phyloP scores from a whole-genome alignment of 1,284 basidiomycete genomes.

The Heliocybe sulcata region DNA sequence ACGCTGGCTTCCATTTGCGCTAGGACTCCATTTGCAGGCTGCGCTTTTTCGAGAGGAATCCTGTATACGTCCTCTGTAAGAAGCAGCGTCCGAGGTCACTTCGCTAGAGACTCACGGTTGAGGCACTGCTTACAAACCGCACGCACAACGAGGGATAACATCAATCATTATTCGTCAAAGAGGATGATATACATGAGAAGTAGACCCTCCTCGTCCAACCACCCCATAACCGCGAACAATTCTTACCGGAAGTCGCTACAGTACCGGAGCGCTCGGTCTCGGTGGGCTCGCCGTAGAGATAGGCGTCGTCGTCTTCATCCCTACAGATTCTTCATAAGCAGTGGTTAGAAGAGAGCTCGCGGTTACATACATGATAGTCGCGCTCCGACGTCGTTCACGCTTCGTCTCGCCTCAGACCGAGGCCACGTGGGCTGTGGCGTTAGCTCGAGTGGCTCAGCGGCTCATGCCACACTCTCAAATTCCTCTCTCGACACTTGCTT shows the following conservation, averaged over 20 bases:
- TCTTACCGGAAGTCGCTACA: constrained; percentile 36
- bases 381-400: too few species aligned
- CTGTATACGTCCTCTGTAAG: constrained; percentile 25
- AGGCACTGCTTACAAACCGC: constrained; percentile 34
- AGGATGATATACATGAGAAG: constrained; percentile 3
- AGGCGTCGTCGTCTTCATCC: constrained; percentile 75
- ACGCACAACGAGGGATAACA: constrained; percentile 17
- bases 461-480: too few species aligned
- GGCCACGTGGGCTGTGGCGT: too few species aligned
- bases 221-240: not conserved
- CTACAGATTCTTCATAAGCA: constrained; percentile 12
- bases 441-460: too few species aligned
- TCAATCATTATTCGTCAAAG: not conserved
- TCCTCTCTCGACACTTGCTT: too few species aligned
- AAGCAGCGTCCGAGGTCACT: not conserved
- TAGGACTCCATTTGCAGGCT: constrained; percentile 37
- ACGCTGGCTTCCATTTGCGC: constrained; percentile 31
- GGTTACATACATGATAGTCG: not conserved
- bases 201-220: constrained; percentile 9
- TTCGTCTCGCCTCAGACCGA: too few species aligned
- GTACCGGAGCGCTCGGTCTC: constrained; percentile 18
- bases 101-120: constrained; percentile 40
- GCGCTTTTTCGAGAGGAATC: constrained; percentile 35
- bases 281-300: constrained; percentile 57
- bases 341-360: not conserved